phyloP scores from a whole-genome alignment of 768 basidiomycete species.

The Calocybe indica region DNA sequence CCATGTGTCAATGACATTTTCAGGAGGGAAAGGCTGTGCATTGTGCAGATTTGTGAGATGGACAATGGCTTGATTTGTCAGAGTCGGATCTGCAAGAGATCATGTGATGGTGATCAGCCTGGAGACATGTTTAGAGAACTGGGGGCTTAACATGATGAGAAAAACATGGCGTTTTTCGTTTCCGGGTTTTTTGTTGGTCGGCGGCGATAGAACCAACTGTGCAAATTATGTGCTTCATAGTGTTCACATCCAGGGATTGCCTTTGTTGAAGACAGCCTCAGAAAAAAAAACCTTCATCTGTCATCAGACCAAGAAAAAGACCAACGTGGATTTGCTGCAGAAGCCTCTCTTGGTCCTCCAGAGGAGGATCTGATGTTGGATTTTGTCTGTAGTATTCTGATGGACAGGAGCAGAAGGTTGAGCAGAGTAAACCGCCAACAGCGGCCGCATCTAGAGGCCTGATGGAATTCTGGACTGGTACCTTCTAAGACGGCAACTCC shows the following conservation, averaged over 20 bases:
- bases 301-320: not conserved
- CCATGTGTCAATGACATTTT: constrained; percentile 23
- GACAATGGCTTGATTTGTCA: constrained; percentile 14
- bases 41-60: constrained; percentile 16
- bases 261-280: not conserved
- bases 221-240: constrained; percentile 1
- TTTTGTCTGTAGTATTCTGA: constrained; percentile 6
- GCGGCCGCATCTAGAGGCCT: no score
- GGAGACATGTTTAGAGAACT: no score
- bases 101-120: no score
- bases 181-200: not conserved
- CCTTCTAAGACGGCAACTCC: constrained; percentile 16
- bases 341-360: constrained; percentile 1
- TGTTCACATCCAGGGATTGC: constrained; percentile 8
- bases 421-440: no score
- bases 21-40: constrained; percentile 16
- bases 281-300: no score
- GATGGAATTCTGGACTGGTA: not conserved
- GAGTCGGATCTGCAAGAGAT: constrained; percentile 9
- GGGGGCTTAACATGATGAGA: no score
- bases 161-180: not conserved
- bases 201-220: constrained; percentile 10
- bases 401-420: not conserved
- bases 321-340: constrained; percentile 9
- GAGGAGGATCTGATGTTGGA: constrained; percentile 3